Base-by-base conservation (phyloP, 805 yeast genomes). In the Candida morakotiae region DNA sequence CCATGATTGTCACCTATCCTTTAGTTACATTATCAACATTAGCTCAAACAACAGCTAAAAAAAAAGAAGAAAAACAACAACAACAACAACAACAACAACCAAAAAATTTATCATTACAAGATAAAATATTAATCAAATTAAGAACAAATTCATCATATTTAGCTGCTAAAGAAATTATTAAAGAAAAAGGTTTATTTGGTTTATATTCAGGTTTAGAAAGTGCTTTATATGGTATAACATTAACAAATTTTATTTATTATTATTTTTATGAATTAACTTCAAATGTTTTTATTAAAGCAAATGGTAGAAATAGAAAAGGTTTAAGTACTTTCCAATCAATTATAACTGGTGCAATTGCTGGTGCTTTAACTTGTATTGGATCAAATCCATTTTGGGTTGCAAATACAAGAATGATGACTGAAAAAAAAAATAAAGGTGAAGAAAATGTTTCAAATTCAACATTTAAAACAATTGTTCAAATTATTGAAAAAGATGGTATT, bases 331-430 rank as follows among this genome's bases (percentile, higher is more conserved):
- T 69, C 4, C 88, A 87, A 60, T 75, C 87, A 37, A 81, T 87
- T 49, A 42, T 72, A 5, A 81, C 88, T 2, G 95, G 97, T 19
- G 82, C 93, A 1, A 69, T 86, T 52, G 95, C 96, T 2, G 96
- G 97, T 0, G 75, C 88, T 8, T 75, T 87, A 26, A 87, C 96
- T 3, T 84, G 88, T 34, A 65, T 84, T 15, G 71, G 81, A 9
- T 81, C 95, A 9, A 88, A 88, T 58, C 97, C 97, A 17, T 79
- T 87, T 48, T 88, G 97, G 97, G 95, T 88, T 30, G 93, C 94
- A 31, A 88, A 88, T 56, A 88, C 97, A 2, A 74, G 96, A 53
- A 79, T 83, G 75, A 85, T 94, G 49, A 87, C 89, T 35, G 55
- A 61, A 39, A 59, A 61, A 44, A 60, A 60, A 41, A 43, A 46